Percentiles rank a stretch among this genome's conserved stretches.
Conservation (phyloP, 495 filamentous ascomycete genomes). For the Penicillium cataractarum region DNA sequence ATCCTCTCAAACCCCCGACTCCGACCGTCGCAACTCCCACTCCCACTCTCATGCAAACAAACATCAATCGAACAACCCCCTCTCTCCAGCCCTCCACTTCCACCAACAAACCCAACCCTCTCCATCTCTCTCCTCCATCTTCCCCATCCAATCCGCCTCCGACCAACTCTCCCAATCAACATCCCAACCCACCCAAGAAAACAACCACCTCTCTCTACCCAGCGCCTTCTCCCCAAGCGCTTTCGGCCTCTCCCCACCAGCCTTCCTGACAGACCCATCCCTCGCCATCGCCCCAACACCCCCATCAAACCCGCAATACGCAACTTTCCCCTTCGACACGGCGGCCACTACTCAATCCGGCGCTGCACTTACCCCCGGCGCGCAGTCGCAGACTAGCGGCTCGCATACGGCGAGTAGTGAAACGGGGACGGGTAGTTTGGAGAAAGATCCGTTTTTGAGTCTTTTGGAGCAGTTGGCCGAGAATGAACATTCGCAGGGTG, state of each 20-base stretch:
- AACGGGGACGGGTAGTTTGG: constrained; percentile 31
- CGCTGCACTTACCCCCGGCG: constrained; percentile 40
- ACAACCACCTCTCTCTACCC: constrained; percentile 23
- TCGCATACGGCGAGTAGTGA: constrained; percentile 37
- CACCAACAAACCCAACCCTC: constrained; percentile 23
- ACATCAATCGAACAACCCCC: background rate
- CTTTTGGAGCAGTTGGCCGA: constrained; percentile 80
- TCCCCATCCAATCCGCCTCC: constrained; percentile 31
- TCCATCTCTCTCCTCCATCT: constrained; percentile 25
- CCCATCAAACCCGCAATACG: constrained; percentile 44
- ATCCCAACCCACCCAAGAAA: constrained; percentile 7
- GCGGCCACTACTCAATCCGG: constrained; percentile 11
- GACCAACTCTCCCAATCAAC: constrained; percentile 9
- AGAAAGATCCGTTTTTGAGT: constrained; percentile 80
- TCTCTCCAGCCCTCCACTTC: constrained; percentile 29
- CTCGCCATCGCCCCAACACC: constrained; percentile 39
- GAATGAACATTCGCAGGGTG: constrained; percentile 64
- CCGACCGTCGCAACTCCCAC: constrained; percentile 19
- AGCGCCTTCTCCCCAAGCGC: constrained; percentile 38
- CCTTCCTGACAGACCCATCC: constrained; percentile 33
- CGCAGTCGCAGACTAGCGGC: constrained; percentile 41
- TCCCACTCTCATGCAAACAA: background rate
- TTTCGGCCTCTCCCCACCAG: constrained; percentile 37
- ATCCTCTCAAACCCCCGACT: constrained; percentile 19
- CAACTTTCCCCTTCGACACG: constrained; percentile 49